Conservation (phyloP, 345 rosid genomes). For the Syzygium grande region DNA sequence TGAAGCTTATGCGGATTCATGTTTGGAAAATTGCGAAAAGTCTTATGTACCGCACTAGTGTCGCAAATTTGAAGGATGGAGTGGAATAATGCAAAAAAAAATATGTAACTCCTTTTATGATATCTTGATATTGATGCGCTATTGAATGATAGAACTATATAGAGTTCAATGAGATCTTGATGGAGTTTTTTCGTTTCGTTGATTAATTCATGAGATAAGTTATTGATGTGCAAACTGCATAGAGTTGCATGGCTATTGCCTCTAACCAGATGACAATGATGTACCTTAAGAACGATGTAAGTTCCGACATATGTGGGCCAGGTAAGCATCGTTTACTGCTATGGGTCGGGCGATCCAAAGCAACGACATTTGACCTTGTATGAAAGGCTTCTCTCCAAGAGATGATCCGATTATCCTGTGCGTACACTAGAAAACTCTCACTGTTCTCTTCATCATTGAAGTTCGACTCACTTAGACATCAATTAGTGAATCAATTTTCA, state of each 20-base stretch:
- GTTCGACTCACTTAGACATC: no score
- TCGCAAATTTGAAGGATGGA: not conserved
- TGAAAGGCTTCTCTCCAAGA: constrained; percentile 51
- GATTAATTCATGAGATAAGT: not conserved
- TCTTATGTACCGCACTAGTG: not conserved
- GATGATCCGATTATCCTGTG: constrained; percentile 71
- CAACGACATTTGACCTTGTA: constrained; percentile 55
- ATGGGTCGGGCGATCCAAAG: constrained; percentile 69
- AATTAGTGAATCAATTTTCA: no score
- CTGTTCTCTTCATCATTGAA: not conserved
- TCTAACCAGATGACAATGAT: not conserved
- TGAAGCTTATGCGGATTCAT: not conserved
- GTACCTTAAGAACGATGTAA: constrained; percentile 74
- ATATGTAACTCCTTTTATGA: not conserved
- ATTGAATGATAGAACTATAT: not conserved
- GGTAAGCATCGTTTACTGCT: constrained; percentile 62
- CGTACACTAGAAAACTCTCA: not conserved
- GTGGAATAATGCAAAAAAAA: not conserved
- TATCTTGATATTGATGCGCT: not conserved
- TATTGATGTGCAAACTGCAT: not conserved
- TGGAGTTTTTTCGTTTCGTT: not conserved
- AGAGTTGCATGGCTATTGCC: not conserved
- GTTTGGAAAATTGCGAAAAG: not conserved
- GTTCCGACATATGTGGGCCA: constrained; percentile 61
- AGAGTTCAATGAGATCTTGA: not conserved